Evolutionary conservation across 2,329 filamentous ascomycete genomes (phyloP).

Genomic region (Thelonectria blattea): DNA sequence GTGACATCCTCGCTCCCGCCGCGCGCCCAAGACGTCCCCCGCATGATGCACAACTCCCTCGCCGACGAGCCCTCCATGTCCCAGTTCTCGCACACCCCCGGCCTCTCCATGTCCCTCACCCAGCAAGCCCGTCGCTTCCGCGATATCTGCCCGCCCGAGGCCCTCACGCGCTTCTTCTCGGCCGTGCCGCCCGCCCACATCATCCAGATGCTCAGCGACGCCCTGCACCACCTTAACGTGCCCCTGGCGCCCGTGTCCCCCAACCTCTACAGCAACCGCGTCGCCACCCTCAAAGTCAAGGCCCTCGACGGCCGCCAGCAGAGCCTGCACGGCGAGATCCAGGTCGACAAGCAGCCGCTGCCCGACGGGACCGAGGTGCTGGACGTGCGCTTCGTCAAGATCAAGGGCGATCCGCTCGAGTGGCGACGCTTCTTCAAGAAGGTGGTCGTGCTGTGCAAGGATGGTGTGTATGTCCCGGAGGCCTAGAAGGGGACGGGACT

Average conservation of each 20-base stretch:
- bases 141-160: constrained; percentile 88
- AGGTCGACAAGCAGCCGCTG: constrained; percentile 70
- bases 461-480: constrained; percentile 71
- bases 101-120: constrained; percentile 82
- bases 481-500: constrained; percentile 40
- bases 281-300: constrained; percentile 73
- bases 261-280: constrained; percentile 58
- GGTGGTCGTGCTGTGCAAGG: constrained; percentile 85
- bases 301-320: constrained; percentile 76
- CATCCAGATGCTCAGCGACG: constrained; percentile 78
- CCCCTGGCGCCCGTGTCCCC: constrained; percentile 63
- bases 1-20: constrained; percentile 45
- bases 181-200: constrained; percentile 76
- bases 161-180: constrained; percentile 92
- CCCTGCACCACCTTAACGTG: constrained; percentile 84
- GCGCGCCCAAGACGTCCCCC: constrained; percentile 42
- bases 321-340: constrained; percentile 74
- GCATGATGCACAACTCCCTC: constrained; percentile 65
- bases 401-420: constrained; percentile 94
- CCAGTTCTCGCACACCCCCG: constrained; percentile 82
- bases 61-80: constrained; percentile 85
- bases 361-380: constrained; percentile 66
- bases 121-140: constrained; percentile 87
- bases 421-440: constrained; percentile 98
- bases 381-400: constrained; percentile 90